Evolutionary conservation across 768 basidiomycete genomes (phyloP), one percentile per base, ranked within the genome.

Genomic region (Suillus subalutaceus): DNA sequence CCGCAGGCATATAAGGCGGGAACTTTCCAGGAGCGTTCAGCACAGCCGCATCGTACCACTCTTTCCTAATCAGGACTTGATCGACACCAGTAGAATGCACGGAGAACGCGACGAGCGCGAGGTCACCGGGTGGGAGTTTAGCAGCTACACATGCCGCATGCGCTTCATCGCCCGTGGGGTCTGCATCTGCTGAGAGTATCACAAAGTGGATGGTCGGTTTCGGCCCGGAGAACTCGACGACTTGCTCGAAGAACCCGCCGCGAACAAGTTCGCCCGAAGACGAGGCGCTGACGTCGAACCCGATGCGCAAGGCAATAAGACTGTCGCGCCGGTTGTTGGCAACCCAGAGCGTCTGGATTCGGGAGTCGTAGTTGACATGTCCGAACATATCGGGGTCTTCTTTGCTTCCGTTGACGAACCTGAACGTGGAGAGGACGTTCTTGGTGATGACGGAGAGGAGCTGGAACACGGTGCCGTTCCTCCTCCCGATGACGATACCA

Each of bases 51-150:
- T 93, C 91, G 70, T 86, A 93, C 91, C 92, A 93, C 72, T 95
- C 93, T 76, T 87, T 91, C 69, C 91, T 87, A 70, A 95, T 90
- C 62, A 95, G 85, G 37, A 95, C 87, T 73, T 95, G 93, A 73
- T 95, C 93, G 16, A 95, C 93, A 44, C 93, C 93, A n/a, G 85
- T 87, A 20, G 91, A 89, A 73, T 94, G 93, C n/a, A 95, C 92
- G 3, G 91, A 92, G 79, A 94, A 95, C 38, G 91, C 92, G 6
- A 93, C 91, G 61, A 95, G 82, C 32, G 92, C 91, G 44, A 94
- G 80, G 69, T 93, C 90, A 48, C 90, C 90, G 1, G 89, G 87
- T 7, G 84, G 82, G 6, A 93, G 83, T 72, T 93, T 93, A 3
- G 92, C 92, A 4, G 92, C 92, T 26, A 92, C 83, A 68, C 92